phyloP scores from a whole-genome alignment of 2,329 filamentous ascomycete species.

The Colletotrichum destructivum region DNA sequence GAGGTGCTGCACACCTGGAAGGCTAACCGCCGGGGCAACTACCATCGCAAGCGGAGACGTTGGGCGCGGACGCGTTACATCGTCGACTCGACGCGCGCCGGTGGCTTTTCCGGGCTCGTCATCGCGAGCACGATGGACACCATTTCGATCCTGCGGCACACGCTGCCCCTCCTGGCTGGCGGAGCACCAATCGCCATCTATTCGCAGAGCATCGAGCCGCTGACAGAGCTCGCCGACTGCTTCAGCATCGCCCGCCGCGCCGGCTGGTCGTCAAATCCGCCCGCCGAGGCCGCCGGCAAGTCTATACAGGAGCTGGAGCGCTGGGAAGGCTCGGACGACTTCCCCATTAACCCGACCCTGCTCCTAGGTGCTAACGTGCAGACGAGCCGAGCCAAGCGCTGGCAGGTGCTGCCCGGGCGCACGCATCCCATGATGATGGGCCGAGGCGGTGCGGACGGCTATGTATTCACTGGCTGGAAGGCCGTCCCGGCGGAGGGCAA shows the following conservation, averaged over 20 bases:
- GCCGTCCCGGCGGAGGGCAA: slow-evolving; percentile 85
- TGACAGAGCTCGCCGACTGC: slow-evolving; percentile 83
- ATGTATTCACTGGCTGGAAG: slow-evolving; percentile 86
- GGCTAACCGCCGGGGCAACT: slow-evolving; percentile 84
- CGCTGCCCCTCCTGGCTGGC: slow-evolving; percentile 85
- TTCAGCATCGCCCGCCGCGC: slow-evolving; percentile 86
- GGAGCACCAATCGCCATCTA: slow-evolving; percentile 91
- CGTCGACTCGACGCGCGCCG: slow-evolving; percentile 81
- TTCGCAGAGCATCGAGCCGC: slow-evolving; percentile 83
- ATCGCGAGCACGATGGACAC: slow-evolving; percentile 89
- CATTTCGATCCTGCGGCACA: slow-evolving; percentile 79
- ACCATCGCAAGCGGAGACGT: slow-evolving; percentile 89
- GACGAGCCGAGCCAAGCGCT: slow-evolving; percentile 82
- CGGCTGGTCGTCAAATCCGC: slow-evolving; percentile 76
- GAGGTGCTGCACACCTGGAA: slow-evolving; percentile 81
- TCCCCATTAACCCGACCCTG: slow-evolving; percentile 89
- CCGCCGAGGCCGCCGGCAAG: slow-evolving; percentile 61
- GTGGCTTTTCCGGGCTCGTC: slow-evolving; percentile 87
- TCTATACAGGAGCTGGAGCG: slow-evolving; percentile 65
- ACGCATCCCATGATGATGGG: slow-evolving; percentile 97
- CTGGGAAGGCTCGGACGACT: slow-evolving; percentile 79
- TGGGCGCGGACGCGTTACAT: slow-evolving; percentile 82
- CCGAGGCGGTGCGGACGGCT: slow-evolving; percentile 90
- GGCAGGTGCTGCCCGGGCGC: slow-evolving; percentile 92
- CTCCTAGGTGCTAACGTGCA: slow-evolving; percentile 86